These are phyloP conservation scores for Cymodocea nodosa DNA, from an alignment of 116 monocot genomes.

Conservation along the genomic window DNA sequence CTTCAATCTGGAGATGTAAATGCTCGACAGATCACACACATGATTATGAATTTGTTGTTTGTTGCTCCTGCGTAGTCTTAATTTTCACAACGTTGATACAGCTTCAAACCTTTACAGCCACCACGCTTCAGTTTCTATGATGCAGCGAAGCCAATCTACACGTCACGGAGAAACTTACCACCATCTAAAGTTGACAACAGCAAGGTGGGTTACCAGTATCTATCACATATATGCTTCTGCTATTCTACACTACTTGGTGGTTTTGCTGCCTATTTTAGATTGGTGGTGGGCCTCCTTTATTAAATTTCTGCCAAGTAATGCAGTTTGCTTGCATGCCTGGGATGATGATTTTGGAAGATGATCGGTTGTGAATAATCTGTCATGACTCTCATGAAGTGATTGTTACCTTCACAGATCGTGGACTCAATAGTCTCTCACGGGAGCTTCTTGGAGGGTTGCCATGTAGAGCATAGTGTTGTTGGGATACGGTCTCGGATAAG, in stretches of 20 bases:
- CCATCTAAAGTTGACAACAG: conserved; percentile 71
- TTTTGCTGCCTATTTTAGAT: too few species aligned
- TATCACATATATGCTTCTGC: too few species aligned
- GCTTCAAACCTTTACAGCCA: conserved; percentile 33
- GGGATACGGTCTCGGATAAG: conserved; percentile 87
- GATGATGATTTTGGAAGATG: too few species aligned
- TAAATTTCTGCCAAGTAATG: too few species aligned
- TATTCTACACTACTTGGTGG: too few species aligned
- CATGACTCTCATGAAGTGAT: too few species aligned
- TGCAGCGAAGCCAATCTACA: conserved; percentile 82
- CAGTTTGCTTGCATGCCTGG: too few species aligned
- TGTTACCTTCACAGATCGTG: conserved; percentile 38
- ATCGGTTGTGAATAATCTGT: background rate
- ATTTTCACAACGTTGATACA: background rate
- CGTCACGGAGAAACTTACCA: conserved; percentile 80
- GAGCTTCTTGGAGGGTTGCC: conserved; percentile 58
- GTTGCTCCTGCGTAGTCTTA: background rate
- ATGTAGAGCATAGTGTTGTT: conserved; percentile 73
- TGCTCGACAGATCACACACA: too few species aligned
- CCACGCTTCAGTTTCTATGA: conserved; percentile 94
- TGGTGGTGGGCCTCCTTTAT: too few species aligned
- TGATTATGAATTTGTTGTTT: too few species aligned
- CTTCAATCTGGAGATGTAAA: too few species aligned
- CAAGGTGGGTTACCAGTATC: conserved; percentile 39
- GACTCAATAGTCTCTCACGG: conserved; percentile 94